Evolutionary conservation across 208 protist genomes (phyloP).

Genomic region (Phytomonas sp.): DNA sequence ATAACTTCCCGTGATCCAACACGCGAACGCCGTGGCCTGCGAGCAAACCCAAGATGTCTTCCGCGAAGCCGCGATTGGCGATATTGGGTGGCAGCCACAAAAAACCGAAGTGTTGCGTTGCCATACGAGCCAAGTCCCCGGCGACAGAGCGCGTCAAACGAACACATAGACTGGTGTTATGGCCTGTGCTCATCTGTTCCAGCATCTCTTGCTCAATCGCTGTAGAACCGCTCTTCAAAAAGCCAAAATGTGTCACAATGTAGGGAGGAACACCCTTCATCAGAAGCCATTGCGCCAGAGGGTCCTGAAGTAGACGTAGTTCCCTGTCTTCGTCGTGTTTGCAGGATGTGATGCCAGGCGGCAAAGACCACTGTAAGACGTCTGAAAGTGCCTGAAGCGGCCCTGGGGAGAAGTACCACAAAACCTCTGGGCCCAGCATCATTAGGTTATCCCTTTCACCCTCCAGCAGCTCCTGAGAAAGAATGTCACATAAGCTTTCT

Average conservation of each 20-base stretch:
- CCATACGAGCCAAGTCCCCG: slow-evolving; percentile 15
- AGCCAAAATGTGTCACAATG: slow-evolving; percentile 18
- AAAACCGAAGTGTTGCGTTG: slow-evolving; percentile 59
- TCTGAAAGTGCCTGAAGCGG: slow-evolving; percentile 38
- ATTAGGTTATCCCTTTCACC: not conserved
- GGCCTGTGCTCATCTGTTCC: slow-evolving; percentile 13
- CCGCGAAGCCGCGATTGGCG: slow-evolving; percentile 24
- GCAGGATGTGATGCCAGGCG: slow-evolving; percentile 4
- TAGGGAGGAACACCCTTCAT: slow-evolving; percentile 36
- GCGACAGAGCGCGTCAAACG: slow-evolving; percentile 23
- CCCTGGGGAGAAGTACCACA: slow-evolving; percentile 17
- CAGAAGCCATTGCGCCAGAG: slow-evolving; percentile 34
- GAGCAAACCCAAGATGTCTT: slow-evolving; percentile 33
- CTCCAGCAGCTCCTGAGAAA: not conserved
- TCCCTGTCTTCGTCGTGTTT: not conserved
- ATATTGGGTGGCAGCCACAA: slow-evolving; percentile 76
- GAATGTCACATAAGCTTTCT: not conserved
- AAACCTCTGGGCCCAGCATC: slow-evolving; percentile 23
- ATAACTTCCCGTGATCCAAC: slow-evolving; percentile 31
- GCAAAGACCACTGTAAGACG: slow-evolving; percentile 12
- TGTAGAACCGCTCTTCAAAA: slow-evolving; percentile 8
- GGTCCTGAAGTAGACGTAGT: slow-evolving; percentile 12
- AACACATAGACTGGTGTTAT: slow-evolving; percentile 32
- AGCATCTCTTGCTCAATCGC: slow-evolving; percentile 16
- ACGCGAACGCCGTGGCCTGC: slow-evolving; percentile 37